Conservation (phyloP, 768 basidiomycete genomes). For the Serendipita vermifera region DNA sequence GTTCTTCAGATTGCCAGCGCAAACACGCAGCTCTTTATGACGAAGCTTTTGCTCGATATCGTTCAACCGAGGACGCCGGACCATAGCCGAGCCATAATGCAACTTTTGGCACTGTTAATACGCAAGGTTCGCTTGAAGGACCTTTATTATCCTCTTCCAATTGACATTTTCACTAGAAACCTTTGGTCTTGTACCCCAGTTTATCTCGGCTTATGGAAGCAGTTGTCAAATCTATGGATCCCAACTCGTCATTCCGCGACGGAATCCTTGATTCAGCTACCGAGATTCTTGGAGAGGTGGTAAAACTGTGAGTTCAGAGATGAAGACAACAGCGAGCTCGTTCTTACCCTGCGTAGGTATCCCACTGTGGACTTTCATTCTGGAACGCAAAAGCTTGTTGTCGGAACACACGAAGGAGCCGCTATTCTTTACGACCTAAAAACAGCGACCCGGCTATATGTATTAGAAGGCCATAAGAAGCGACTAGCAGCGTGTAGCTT, state of each 20-base stretch:
- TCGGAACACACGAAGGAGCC: conserved; percentile 89
- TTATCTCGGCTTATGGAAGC: conserved; percentile 83
- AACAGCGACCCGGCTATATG: conserved; percentile 86
- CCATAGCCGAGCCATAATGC: conserved; percentile 79
- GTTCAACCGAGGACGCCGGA: conserved; percentile 54
- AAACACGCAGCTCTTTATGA: conserved; percentile 87
- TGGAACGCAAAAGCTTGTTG: conserved; percentile 72
- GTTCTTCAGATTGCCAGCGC: conserved; percentile 72
- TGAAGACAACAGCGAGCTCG: not conserved
- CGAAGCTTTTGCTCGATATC: conserved; percentile 82
- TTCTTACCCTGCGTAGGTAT: conserved; percentile 37
- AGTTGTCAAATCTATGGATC: conserved; percentile 92
- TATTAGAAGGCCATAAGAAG: conserved; percentile 83
- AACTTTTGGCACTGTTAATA: conserved; percentile 85
- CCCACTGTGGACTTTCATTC: conserved; percentile 92
- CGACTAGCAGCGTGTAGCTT: conserved; percentile 75
- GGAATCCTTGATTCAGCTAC: conserved; percentile 85
- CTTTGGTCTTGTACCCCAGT: conserved; percentile 69
- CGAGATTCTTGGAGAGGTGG: conserved; percentile 89
- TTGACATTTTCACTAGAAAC: conserved; percentile 51
- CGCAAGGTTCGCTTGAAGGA: conserved; percentile 75
- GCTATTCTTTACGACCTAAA: conserved; percentile 95
- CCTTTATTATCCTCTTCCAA: too few relatives aligned
- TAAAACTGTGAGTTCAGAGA: conserved; percentile 53
- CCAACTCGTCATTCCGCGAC: conserved; percentile 65